A percentile compares a stretch with the other conserved stretches of the same genome.
Conservation (phyloP, 345 rosid genomes). For the Bruguiera sexangula region DNA sequence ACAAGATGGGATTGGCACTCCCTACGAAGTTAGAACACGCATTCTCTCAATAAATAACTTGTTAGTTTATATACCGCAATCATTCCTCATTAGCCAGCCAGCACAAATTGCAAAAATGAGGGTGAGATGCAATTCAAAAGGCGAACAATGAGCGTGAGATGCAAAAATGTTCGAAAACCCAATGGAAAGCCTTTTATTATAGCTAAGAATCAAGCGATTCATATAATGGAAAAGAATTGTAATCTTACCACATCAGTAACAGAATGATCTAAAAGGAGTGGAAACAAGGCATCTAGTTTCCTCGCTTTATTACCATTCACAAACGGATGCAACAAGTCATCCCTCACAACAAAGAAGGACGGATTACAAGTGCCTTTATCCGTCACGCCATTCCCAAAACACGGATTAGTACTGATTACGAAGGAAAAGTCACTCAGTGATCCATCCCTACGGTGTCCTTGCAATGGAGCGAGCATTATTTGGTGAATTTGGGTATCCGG, state of each 20-base stretch:
- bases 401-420: slow-evolving; percentile 36
- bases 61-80: no score
- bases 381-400: slow-evolving; percentile 37
- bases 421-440: slow-evolving; percentile 27
- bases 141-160: background rate
- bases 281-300: slow-evolving; percentile 77
- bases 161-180: background rate
- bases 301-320: slow-evolving; percentile 91
- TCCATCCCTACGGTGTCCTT: slow-evolving; percentile 21
- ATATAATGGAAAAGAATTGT: slow-evolving; percentile 8
- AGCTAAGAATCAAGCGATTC: background rate
- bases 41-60: background rate
- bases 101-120: background rate
- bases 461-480: slow-evolving; percentile 36
- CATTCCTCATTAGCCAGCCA: background rate
- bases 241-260: slow-evolving; percentile 82
- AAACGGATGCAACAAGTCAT: slow-evolving; percentile 85
- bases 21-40: no score
- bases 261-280: slow-evolving; percentile 52
- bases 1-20: background rate
- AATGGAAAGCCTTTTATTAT: background rate
- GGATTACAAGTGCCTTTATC: slow-evolving; percentile 24
- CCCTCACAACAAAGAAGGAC: slow-evolving; percentile 72
- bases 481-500: slow-evolving; percentile 64
- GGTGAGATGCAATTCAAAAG: background rate